Evolutionary conservation across 2,329 filamentous ascomycete genomes (phyloP), one percentile per base, ranked within the genome.

Genomic region (Epichloe coenophiala): DNA sequence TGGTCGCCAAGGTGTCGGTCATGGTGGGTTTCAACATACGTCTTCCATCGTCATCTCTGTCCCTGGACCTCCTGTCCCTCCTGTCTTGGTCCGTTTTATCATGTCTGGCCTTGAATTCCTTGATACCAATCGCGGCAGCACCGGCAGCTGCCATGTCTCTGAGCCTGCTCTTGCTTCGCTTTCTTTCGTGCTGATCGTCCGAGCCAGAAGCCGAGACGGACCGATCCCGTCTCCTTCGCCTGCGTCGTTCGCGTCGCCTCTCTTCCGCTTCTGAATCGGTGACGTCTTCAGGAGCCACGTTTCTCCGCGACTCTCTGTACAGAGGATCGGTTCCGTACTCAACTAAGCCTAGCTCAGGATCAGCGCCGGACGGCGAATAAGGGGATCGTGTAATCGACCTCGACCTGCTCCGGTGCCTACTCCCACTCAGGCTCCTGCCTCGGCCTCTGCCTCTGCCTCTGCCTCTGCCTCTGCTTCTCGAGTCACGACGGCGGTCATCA

Each of bases 301-400:
- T 62, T 55, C 65, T 60, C 45, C 63, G 65, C 56, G 66, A 63
- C 53, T 65, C 60, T 54, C 70, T 70, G 57, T 68, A 66, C 56
- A 83, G 71, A 59, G 79, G 78, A 57, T 75, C 72, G 61, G 69
- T 71, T 58, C 80, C 80, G 71, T 83, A 83, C 65, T 83, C 77
- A 74, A 83, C 77, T 73, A 82, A 73, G 69, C 78, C 80, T 80
- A 82, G 70, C 69, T 81, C 77, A 71, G 73, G 74, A 77, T 82
- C 78, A 81, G 76, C 73, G 64, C 66, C 67, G 61, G 68, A 67
- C 64, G 74, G 71, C 59, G 72, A 71, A 68, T 71, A 67, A 65
- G 65, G 69, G 69, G 69, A 68, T 68, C 68, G 66, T 68, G 71
- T 69, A 61, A 65, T 64, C 66, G 76, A 78, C 68, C 72, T 75